phyloP scores from a whole-genome alignment of 805 yeast species.

The Barnettozyma vustinii region DNA sequence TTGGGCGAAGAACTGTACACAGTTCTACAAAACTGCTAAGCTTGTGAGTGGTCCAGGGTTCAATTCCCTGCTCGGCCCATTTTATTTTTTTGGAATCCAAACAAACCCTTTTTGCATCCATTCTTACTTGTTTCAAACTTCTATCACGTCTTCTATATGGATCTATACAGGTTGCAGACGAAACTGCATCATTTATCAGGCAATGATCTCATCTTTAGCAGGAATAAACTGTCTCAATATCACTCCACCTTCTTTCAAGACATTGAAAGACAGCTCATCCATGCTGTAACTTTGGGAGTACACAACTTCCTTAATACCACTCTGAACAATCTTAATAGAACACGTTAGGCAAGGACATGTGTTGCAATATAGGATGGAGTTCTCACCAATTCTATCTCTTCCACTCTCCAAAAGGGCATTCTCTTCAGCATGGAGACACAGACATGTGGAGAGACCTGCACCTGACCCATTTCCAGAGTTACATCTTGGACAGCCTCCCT shows the following conservation, averaged over 20 bases:
- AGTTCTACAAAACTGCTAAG: slow-evolving; percentile 8
- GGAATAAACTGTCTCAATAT: slow-evolving; percentile 52
- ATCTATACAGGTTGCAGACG: too few relatives aligned
- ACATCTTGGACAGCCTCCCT: slow-evolving; percentile 93
- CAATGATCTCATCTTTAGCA: slow-evolving; percentile 20
- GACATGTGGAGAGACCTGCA: slow-evolving; percentile 68
- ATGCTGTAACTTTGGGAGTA: slow-evolving; percentile 89
- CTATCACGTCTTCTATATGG: not conserved
- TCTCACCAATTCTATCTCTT: slow-evolving; percentile 66
- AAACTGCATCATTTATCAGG: not conserved
- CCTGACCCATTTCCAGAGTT: slow-evolving; percentile 65
- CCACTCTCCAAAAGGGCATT: slow-evolving; percentile 95
- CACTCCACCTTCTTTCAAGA: slow-evolving; percentile 71
- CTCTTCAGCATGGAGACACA: slow-evolving; percentile 96
- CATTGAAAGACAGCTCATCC: slow-evolving; percentile 74
- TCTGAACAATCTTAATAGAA: slow-evolving; percentile 89
- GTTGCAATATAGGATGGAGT: slow-evolving; percentile 78
- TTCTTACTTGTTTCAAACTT: too few relatives aligned
- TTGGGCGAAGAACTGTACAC: slow-evolving; percentile 17
- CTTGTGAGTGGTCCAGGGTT: slow-evolving; percentile 19
- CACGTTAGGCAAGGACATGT: slow-evolving; percentile 98
- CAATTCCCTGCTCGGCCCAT: slow-evolving; percentile 20
- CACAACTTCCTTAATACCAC: slow-evolving; percentile 87
- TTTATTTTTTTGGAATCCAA: slow-evolving; percentile 6
- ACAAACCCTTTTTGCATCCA: too few relatives aligned